These are phyloP conservation scores for Penicillium goetzii DNA, from an alignment of 495 filamentous ascomycete species.

Conservation along the genomic window DNA sequence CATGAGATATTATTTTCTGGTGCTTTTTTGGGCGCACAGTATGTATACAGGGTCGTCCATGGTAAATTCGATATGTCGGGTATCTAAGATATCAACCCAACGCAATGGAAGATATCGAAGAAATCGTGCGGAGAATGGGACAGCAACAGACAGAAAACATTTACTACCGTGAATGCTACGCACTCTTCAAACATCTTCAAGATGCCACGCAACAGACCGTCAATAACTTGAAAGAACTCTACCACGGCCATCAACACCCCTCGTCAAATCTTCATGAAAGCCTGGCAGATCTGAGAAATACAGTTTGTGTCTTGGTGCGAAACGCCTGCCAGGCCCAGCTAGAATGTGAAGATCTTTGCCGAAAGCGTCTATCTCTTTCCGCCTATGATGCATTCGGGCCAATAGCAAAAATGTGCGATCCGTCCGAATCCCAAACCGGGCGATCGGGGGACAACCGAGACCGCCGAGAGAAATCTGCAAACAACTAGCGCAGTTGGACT, in stretches of 20 bases:
- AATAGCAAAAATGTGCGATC: slow-evolving; percentile 3
- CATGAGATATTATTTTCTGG: too few relatives aligned
- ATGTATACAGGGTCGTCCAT: too few relatives aligned
- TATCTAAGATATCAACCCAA: background rate
- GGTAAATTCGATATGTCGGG: background rate
- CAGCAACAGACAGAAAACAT: slow-evolving; percentile 6
- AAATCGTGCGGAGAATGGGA: slow-evolving; percentile 5
- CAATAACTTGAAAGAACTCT: slow-evolving; percentile 3
- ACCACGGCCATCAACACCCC: background rate
- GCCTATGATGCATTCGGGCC: slow-evolving; percentile 4
- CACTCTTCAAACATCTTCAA: slow-evolving; percentile 13
- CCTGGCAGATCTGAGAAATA: background rate
- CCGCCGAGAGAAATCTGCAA: background rate
- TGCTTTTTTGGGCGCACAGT: too few relatives aligned
- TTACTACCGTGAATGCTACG: slow-evolving; percentile 13
- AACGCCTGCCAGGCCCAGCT: background rate
- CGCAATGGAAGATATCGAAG: slow-evolving; percentile 4
- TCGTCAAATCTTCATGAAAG: slow-evolving; percentile 6
- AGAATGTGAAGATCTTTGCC: slow-evolving; percentile 5
- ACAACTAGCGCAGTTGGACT: slow-evolving; percentile 2
- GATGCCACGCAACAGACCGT: slow-evolving; percentile 6
- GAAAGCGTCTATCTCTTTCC: slow-evolving; percentile 4
- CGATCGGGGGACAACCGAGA: background rate
- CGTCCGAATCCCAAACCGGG: background rate
- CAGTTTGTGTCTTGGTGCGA: slow-evolving; percentile 4